Conservation (phyloP, 2,329 filamentous ascomycete species). For the Macrophomina tecta region DNA sequence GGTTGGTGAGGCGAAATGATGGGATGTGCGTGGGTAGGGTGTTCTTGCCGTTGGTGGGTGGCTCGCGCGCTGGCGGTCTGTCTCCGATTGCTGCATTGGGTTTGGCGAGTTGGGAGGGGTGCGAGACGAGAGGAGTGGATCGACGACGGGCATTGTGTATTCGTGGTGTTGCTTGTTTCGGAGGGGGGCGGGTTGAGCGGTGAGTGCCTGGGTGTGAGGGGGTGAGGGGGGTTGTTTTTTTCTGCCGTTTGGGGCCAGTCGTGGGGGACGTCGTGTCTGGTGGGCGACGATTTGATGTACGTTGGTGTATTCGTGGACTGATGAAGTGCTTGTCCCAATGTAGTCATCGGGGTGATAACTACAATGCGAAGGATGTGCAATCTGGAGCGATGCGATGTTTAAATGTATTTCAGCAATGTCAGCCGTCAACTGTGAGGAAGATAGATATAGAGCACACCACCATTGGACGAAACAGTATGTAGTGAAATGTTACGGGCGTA, state of each 20-base stretch:
- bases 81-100: not conserved
- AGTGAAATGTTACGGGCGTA: no score
- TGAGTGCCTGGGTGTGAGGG: not conserved
- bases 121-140: conserved; percentile 1
- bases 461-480: no score
- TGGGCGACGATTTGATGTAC: not conserved
- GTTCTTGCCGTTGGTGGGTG: not conserved
- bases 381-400: no score
- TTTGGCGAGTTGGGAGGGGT: not conserved
- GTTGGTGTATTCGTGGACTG: not conserved
- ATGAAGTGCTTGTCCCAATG: no score
- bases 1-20: not conserved
- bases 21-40: not conserved
- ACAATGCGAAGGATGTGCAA: no score
- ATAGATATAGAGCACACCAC: no score
- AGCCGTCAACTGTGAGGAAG: no score
- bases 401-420: no score
- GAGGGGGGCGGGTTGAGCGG: not conserved
- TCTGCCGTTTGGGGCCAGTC: not conserved
- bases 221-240: conserved; percentile 8
- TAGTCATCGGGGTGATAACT: no score
- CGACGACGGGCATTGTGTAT: conserved; percentile 2
- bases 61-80: conserved; percentile 14
- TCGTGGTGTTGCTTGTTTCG: not conserved
- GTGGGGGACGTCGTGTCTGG: not conserved